These are phyloP conservation scores for Suillus weaverae DNA, from an alignment of 768 basidiomycete genomes.

Conservation along the genomic window DNA sequence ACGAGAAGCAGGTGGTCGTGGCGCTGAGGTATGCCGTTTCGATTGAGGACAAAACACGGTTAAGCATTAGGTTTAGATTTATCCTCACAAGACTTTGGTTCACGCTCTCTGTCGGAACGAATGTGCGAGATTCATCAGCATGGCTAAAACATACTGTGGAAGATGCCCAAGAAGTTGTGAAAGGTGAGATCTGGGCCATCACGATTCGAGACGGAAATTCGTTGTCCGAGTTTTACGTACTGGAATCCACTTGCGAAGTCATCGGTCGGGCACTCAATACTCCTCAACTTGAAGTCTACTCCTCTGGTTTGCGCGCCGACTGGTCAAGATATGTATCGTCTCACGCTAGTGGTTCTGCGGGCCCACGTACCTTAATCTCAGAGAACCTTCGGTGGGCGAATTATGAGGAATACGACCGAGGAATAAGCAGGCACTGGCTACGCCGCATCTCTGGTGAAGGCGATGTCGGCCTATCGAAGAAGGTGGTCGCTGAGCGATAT, in stretches of 20 bases:
- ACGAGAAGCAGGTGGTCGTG: constrained; percentile 54
- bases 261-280: constrained; percentile 44
- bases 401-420: constrained; percentile 66
- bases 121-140: constrained; percentile 27
- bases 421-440: constrained; percentile 70
- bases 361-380: constrained; percentile 23
- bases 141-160: constrained; percentile 42
- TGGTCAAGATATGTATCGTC: constrained; percentile 61
- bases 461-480: constrained; percentile 41
- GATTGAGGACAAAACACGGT: not conserved
- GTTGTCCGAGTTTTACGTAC: constrained; percentile 49
- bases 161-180: constrained; percentile 52
- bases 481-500: constrained; percentile 58
- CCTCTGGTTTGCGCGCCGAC: constrained; percentile 48
- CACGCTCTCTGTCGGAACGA: constrained; percentile 50
- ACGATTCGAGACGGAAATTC: constrained; percentile 26
- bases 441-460: constrained; percentile 44
- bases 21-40: constrained; percentile 50
- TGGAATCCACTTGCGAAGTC: constrained; percentile 75
- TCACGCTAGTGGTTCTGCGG: not conserved
- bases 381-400: constrained; percentile 63
- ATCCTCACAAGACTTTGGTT: constrained; percentile 65
- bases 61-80: constrained; percentile 44
- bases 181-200: constrained; percentile 62
- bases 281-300: constrained; percentile 2